Percentiles rank a stretch among this genome's conserved stretches.
Conservation (phyloP, 768 basidiomycete species). For the Plicaturopsis crispa region DNA sequence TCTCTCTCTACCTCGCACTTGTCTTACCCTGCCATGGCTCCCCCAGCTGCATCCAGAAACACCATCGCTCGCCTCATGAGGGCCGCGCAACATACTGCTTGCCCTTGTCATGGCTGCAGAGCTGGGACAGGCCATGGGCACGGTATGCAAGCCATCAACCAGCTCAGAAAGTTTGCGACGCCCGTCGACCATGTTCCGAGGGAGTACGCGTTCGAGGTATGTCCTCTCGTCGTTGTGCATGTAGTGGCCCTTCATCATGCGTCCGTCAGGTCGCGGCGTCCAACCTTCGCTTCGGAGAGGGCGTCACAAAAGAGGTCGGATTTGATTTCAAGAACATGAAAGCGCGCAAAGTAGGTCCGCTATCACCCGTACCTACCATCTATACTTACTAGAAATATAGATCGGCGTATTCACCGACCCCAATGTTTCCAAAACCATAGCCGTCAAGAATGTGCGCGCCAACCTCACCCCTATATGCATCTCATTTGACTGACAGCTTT, state of each 20-base stretch:
- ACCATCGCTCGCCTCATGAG: constrained; percentile 70
- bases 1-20: no score
- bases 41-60: constrained; percentile 40
- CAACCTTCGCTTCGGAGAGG: constrained; percentile 84
- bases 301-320: constrained; percentile 84
- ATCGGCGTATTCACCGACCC: constrained; percentile 93
- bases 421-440: constrained; percentile 70
- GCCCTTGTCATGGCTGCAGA: constrained; percentile 73
- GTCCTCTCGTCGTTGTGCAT: constrained; percentile 3
- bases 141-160: constrained; percentile 40
- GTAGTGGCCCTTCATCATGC: constrained; percentile 1
- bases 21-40: no score
- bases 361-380: constrained; percentile 2
- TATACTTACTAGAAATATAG: constrained; percentile 28
- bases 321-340: constrained; percentile 95
- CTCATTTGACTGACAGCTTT: no score
- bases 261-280: constrained; percentile 66
- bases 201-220: constrained; percentile 89
- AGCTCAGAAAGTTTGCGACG: constrained; percentile 69
- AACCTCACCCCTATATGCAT: no score
- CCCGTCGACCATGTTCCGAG: constrained; percentile 67
- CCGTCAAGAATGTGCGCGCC: constrained; percentile 64
- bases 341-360: constrained; percentile 62
- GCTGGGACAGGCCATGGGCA: constrained; percentile 31
- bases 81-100: constrained; percentile 63